phyloP scores from a whole-genome alignment of 106 monocot genomes.

The Dioscorea zingiberensis region DNA sequence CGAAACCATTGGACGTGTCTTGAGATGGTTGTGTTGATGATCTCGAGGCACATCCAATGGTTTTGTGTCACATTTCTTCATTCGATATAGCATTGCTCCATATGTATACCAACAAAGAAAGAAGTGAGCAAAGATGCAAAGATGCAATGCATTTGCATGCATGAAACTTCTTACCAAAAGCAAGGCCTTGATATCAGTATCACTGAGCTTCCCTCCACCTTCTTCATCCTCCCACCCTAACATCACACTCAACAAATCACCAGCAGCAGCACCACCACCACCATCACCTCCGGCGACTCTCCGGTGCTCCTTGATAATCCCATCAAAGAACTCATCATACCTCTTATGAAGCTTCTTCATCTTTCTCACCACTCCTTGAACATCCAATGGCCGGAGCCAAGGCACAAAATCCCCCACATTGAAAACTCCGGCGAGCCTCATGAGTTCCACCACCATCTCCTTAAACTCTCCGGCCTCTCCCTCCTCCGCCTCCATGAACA shows the following conservation, averaged over 20 bases:
- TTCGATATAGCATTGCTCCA: no score
- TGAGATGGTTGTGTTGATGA: no score
- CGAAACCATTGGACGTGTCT: no score
- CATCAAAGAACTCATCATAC: slow-evolving; percentile 31
- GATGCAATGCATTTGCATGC: not conserved
- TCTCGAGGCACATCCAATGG: no score
- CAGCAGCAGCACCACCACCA: not conserved
- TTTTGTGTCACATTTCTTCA: no score
- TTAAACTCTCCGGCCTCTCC: slow-evolving; percentile 36
- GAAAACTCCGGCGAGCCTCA: slow-evolving; percentile 46
- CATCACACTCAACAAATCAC: slow-evolving; percentile 37
- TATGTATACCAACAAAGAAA: not conserved
- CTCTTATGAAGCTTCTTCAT: slow-evolving; percentile 43
- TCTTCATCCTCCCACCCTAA: slow-evolving; percentile 14
- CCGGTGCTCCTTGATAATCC: slow-evolving; percentile 23
- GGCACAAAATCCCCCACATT: slow-evolving; percentile 47
- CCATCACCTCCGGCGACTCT: not conserved
- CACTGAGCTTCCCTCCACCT: slow-evolving; percentile 25
- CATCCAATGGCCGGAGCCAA: slow-evolving; percentile 31
- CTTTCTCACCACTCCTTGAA: slow-evolving; percentile 30
- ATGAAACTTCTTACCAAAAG: slow-evolving; percentile 32
- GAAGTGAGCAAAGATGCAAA: not conserved
- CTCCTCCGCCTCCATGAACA: slow-evolving; percentile 23
- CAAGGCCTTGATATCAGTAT: slow-evolving; percentile 61
- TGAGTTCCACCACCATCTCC: slow-evolving; percentile 51